These are phyloP conservation scores for Claviceps digitariae DNA, from an alignment of 2,329 filamentous ascomycete genomes.

Conservation along the genomic window DNA sequence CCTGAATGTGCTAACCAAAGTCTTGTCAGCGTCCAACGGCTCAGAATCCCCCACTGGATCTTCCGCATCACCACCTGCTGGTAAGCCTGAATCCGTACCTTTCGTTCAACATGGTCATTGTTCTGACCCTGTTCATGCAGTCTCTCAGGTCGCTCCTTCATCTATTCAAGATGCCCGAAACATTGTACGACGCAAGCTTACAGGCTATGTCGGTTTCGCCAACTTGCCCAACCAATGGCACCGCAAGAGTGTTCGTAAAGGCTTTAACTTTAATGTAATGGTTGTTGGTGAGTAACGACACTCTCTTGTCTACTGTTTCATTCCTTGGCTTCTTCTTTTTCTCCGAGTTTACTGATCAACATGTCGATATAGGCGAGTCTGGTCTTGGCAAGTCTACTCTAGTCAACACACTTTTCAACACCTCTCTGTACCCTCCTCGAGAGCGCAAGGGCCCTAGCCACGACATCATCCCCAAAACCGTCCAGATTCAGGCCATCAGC, in stretches of 20 bases:
- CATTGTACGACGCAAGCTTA: conserved; percentile 96
- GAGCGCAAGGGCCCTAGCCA: conserved; percentile 95
- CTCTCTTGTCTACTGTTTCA: neutral
- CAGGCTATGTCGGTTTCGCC: conserved; percentile 95
- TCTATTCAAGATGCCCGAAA: conserved; percentile 66
- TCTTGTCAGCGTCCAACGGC: conserved; percentile 30
- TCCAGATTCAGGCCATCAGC: conserved; percentile 87
- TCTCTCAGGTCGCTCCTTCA: conserved; percentile 18
- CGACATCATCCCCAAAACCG: conserved; percentile 97
- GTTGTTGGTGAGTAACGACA: conserved; percentile 74
- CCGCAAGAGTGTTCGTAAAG: conserved; percentile 99
- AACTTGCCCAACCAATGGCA: conserved; percentile 99
- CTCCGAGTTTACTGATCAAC: neutral
- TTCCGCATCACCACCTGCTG: conserved; percentile 26
- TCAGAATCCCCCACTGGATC: conserved; percentile 29
- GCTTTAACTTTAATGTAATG: conserved; percentile 99
- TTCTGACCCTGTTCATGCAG: conserved; percentile 22
- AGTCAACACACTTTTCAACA: conserved; percentile 99
- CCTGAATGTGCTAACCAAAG: conserved; percentile 3
- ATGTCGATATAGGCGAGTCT: conserved; percentile 66
- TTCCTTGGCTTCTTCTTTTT: neutral
- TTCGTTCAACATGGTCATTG: conserved; percentile 17
- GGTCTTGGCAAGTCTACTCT: conserved; percentile 97
- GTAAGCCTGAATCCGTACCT: conserved; percentile 21
- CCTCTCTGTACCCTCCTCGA: conserved; percentile 94